Evolutionary conservation across 352 stramenopile genomes (phyloP).

Genomic region (Globisporangium recalcitrans): DNA sequence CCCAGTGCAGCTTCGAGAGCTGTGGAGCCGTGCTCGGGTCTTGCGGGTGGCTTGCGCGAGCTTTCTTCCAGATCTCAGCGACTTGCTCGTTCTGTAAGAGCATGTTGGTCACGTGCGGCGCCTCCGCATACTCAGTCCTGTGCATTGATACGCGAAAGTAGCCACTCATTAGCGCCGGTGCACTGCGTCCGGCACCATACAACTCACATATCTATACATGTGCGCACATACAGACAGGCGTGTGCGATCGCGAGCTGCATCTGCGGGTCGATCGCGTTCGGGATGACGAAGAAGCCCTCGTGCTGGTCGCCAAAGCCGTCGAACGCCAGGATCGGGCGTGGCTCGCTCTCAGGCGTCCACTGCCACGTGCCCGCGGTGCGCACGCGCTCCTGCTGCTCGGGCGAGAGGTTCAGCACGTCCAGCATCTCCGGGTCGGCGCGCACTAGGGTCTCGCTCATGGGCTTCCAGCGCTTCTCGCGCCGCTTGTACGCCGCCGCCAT

Average conservation of each 20-base stretch:
- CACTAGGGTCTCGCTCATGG: conserved; percentile 23
- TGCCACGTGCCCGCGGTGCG: conserved; percentile 34
- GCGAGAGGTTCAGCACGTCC: conserved; percentile 30
- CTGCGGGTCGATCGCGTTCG: conserved; percentile 38
- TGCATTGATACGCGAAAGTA: not conserved
- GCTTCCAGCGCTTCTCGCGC: conserved; percentile 76
- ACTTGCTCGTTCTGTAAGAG: conserved; percentile 55
- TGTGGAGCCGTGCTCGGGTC: conserved; percentile 35
- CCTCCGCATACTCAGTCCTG: conserved; percentile 65
- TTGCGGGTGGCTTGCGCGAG: conserved; percentile 25
- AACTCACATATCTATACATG: conserved; percentile 3
- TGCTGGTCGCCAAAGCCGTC: conserved; percentile 38
- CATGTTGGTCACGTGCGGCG: conserved; percentile 77
- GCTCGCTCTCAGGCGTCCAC: conserved; percentile 16
- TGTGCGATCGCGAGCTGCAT: conserved; percentile 53
- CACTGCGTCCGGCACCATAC: no score
- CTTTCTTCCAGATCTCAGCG: conserved; percentile 44
- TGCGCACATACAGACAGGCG: conserved; percentile 45
- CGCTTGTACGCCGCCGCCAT: conserved; percentile 44
- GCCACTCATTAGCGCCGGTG: not conserved
- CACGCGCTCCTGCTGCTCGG: conserved; percentile 28
- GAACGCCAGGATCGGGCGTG: conserved; percentile 47
- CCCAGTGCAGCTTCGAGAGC: conserved; percentile 72
- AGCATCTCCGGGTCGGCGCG: conserved; percentile 30
- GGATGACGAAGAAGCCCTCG: conserved; percentile 65